Evolutionary conservation across 805 yeast genomes (phyloP).

Genomic region (Candida montana): DNA sequence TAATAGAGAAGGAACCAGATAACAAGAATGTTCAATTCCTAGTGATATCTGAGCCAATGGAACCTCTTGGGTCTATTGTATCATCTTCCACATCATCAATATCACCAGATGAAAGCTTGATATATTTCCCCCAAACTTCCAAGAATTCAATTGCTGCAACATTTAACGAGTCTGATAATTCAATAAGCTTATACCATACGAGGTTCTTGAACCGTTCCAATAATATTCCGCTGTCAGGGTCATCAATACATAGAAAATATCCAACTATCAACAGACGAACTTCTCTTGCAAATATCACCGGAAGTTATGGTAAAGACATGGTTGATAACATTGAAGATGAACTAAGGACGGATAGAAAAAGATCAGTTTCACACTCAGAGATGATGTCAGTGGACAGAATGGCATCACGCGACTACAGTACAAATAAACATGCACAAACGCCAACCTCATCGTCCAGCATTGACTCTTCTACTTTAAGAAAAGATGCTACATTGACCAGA

Average conservation of each 20-base stretch:
- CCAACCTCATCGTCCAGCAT: conserved; percentile 34
- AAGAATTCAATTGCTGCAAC: conserved; percentile 50
- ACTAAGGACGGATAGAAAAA: conserved; percentile 21
- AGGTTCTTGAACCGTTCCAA: conserved; percentile 32
- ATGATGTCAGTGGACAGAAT: conserved; percentile 39
- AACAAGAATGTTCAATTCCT: conserved; percentile 35
- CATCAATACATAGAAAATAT: conserved; percentile 14
- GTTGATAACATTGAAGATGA: conserved; percentile 6
- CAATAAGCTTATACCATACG: conserved; percentile 51
- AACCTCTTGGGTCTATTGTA: conserved; percentile 65
- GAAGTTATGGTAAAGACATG: conserved; percentile 1
- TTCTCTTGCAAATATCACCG: conserved; percentile 3
- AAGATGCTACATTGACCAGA: conserved; percentile 67
- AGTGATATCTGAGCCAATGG: conserved; percentile 68
- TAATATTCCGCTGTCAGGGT: not conserved
- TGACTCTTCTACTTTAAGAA: conserved; percentile 37
- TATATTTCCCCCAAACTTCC: conserved; percentile 45
- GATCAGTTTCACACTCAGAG: conserved; percentile 34
- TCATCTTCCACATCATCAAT: conserved; percentile 67
- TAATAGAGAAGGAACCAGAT: conserved; percentile 45
- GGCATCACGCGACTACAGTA: conserved; percentile 37
- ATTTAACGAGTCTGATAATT: conserved; percentile 39
- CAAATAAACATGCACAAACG: conserved; percentile 41
- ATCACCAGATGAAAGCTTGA: conserved; percentile 49
- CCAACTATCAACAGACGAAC: conserved; percentile 19